Evolutionary conservation across 768 basidiomycete species (phyloP).

Genomic region (Trametes cingulata): DNA sequence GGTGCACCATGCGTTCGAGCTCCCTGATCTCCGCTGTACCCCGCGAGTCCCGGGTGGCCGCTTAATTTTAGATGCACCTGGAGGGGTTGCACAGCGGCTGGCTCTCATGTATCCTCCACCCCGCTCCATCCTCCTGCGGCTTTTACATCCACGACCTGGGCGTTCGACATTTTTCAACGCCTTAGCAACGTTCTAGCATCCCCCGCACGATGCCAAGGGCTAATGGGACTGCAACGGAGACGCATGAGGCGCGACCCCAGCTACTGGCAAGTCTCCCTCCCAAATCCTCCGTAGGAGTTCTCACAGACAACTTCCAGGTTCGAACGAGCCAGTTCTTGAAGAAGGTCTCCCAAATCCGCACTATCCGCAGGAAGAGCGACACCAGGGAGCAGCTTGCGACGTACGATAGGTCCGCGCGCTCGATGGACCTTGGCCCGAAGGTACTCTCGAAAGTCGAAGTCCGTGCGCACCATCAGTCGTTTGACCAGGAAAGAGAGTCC

Average conservation of each 20-base stretch:
- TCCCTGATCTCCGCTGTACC: no score
- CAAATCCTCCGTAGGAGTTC: not conserved
- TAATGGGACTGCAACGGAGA: constrained; percentile 10
- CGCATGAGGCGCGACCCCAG: constrained; percentile 18
- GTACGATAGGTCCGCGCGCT: constrained; percentile 22
- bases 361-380: constrained; percentile 21
- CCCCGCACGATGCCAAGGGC: not conserved
- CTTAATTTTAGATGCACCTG: not conserved
- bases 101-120: constrained; percentile 2
- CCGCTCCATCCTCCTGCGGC: not conserved
- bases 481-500: constrained; percentile 16
- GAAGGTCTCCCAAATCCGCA: constrained; percentile 26
- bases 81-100: not conserved
- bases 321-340: constrained; percentile 31
- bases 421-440: constrained; percentile 28
- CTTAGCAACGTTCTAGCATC: not conserved
- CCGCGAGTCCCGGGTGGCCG: no score
- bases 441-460: constrained; percentile 17
- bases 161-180: not conserved
- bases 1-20: no score
- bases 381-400: constrained; percentile 2
- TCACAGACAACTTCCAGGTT: constrained; percentile 20
- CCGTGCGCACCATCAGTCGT: constrained; percentile 16
- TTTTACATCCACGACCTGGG: not conserved
- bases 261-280: constrained; percentile 18